These are phyloP conservation scores for Venturia oleaginea DNA, from an alignment of 2,329 filamentous ascomycete species.

Conservation along the genomic window DNA sequence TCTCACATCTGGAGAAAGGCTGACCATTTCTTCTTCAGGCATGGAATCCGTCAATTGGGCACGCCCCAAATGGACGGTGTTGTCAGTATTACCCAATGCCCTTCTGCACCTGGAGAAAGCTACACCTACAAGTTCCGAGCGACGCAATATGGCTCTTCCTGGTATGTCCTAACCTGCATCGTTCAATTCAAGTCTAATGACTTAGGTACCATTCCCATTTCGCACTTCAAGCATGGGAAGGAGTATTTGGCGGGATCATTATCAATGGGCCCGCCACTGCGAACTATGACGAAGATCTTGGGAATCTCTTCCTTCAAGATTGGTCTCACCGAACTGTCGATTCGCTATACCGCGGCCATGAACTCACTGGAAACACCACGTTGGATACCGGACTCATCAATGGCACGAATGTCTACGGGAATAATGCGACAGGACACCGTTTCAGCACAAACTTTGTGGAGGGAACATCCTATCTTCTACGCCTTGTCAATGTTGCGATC, in stretches of 20 bases:
- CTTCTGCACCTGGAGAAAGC: slow-evolving; percentile 13
- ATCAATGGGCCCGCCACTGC: slow-evolving; percentile 31
- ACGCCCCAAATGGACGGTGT: slow-evolving; percentile 13
- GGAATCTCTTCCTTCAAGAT: slow-evolving; percentile 32
- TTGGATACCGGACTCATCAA: slow-evolving; percentile 38
- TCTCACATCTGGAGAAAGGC: neutral
- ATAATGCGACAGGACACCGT: slow-evolving; percentile 26
- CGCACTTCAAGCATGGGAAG: slow-evolving; percentile 26
- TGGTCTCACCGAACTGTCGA: slow-evolving; percentile 21
- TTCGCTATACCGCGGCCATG: slow-evolving; percentile 20
- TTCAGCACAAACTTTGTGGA: slow-evolving; percentile 31
- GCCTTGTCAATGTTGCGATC: slow-evolving; percentile 33
- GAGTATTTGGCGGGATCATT: slow-evolving; percentile 29
- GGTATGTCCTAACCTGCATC: neutral
- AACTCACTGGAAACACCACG: slow-evolving; percentile 27
- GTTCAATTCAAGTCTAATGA: neutral
- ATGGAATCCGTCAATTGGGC: slow-evolving; percentile 16
- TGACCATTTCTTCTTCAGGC: slow-evolving; percentile 28
- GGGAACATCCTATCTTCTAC: slow-evolving; percentile 35
- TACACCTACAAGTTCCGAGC: slow-evolving; percentile 30
- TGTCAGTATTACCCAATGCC: slow-evolving; percentile 14
- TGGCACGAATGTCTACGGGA: slow-evolving; percentile 29
- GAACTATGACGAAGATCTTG: slow-evolving; percentile 32
- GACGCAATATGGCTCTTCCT: slow-evolving; percentile 28
- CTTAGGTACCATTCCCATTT: slow-evolving; percentile 24